Evolutionary conservation across 108 stramenopile genomes (phyloP).

Genomic region (Cafeteria roenbergensis): DNA sequence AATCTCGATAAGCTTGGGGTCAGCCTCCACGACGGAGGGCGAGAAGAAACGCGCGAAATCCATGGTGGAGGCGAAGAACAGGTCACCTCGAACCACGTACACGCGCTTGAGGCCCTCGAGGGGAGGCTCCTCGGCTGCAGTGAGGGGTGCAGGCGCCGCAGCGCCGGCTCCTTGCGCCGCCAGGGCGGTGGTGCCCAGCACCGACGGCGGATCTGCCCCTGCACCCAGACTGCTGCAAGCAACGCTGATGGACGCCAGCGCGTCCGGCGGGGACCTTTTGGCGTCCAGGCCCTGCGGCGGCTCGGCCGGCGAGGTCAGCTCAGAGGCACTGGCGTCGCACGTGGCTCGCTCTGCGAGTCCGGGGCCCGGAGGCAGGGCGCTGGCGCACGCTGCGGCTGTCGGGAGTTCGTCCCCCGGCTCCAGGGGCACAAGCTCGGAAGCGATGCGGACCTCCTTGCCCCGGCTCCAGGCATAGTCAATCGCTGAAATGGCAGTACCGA

Average conservation of each 20-base stretch:
- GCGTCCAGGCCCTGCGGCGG: too few species aligned
- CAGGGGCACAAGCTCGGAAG: background rate
- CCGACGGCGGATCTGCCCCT: slow-evolving; percentile 4
- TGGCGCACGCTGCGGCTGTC: background rate
- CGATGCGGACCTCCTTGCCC: slow-evolving; percentile 16
- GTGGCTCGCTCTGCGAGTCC: slow-evolving; percentile 15
- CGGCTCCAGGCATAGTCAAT: slow-evolving; percentile 29
- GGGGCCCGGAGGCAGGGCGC: slow-evolving; percentile 15
- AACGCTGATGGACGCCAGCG: background rate
- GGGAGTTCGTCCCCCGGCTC: background rate
- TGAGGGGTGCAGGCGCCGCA: too few species aligned
- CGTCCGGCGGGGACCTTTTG: background rate
- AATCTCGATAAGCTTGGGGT: slow-evolving; percentile 25
- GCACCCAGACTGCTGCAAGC: background rate
- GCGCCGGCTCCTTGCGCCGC: too few species aligned
- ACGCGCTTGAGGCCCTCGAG: too few species aligned
- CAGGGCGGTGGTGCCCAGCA: too few species aligned
- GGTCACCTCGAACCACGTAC: slow-evolving; percentile 25
- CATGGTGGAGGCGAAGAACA: slow-evolving; percentile 28
- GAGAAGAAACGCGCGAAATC: slow-evolving; percentile 19
- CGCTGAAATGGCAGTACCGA: slow-evolving; percentile 24
- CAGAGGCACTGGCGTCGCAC: slow-evolving; percentile 2
- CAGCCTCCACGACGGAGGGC: slow-evolving; percentile 23
- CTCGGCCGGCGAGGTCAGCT: too few species aligned
- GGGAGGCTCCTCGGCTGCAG: too few species aligned